phyloP scores from a whole-genome alignment of 140 eudicot species.

The Cichorium intybus region DNA sequence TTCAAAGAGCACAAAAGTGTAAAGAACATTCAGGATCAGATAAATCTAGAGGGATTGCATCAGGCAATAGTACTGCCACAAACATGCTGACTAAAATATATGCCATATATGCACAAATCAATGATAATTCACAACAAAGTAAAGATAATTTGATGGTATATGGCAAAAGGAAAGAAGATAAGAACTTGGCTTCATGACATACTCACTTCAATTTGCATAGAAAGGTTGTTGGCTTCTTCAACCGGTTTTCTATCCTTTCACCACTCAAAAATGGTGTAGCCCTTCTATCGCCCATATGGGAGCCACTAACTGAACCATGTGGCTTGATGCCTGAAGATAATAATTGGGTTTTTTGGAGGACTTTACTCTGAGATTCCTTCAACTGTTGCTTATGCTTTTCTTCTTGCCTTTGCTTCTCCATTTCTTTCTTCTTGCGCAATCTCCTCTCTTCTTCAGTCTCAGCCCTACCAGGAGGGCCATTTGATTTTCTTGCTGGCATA shows the following conservation, averaged over 20 bases:
- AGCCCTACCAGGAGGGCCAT: slow-evolving; percentile 50
- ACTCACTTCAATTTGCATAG: slow-evolving; percentile 97
- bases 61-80: background rate
- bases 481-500: slow-evolving; percentile 42
- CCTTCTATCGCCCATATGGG: slow-evolving; percentile 85
- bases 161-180: background rate
- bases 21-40: slow-evolving; percentile 23
- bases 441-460: slow-evolving; percentile 95
- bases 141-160: background rate
- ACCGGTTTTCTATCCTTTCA: slow-evolving; percentile 74
- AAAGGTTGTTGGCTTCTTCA: slow-evolving; percentile 93
- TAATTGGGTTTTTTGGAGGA: slow-evolving; percentile 65
- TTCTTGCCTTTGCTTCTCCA: slow-evolving; percentile 72
- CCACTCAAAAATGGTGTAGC: slow-evolving; percentile 61
- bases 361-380: slow-evolving; percentile 63
- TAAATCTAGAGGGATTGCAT: background rate
- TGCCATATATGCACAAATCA: background rate
- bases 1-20: slow-evolving; percentile 31
- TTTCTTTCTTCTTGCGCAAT: slow-evolving; percentile 66
- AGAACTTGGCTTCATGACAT: slow-evolving; percentile 18
- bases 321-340: slow-evolving; percentile 66
- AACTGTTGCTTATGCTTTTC: slow-evolving; percentile 66
- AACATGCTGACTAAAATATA: background rate
- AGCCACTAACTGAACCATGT: slow-evolving; percentile 71
- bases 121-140: background rate